Percentiles rank a stretch among this genome's conserved stretches.
Conservation (phyloP, 306 rosid genomes). For the Malus domestica region DNA sequence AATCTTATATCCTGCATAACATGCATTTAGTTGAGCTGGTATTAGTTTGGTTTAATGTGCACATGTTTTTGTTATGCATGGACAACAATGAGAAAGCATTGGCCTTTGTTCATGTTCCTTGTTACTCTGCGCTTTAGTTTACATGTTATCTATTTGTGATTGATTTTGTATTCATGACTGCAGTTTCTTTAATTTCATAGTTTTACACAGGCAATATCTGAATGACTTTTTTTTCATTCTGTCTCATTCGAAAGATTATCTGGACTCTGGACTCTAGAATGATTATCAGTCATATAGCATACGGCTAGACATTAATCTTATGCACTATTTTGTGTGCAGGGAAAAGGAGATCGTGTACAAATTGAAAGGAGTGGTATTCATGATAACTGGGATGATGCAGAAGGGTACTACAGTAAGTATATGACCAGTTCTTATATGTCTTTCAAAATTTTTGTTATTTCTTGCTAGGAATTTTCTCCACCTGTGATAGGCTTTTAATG, state of each 20-base stretch:
- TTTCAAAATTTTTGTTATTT: slow-evolving; percentile 3
- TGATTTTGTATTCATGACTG: neutral
- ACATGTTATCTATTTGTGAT: neutral
- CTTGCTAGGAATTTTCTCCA: neutral
- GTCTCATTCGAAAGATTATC: neutral
- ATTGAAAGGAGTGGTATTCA: slow-evolving; percentile 78
- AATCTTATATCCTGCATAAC: neutral
- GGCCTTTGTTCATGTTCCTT: neutral
- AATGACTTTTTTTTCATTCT: neutral
- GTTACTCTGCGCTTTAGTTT: neutral
- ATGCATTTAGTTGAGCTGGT: neutral
- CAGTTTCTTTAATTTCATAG: neutral
- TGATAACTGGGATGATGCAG: slow-evolving; percentile 99
- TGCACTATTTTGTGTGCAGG: slow-evolving; percentile 33
- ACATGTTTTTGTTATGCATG: neutral
- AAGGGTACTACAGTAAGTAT: slow-evolving; percentile 93
- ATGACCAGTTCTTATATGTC: neutral
- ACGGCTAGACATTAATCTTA: neutral
- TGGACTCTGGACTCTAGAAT: neutral
- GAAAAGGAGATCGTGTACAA: slow-evolving; percentile 61
- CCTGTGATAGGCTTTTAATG: neutral
- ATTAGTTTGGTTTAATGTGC: neutral
- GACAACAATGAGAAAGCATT: neutral
- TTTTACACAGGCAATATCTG: neutral
- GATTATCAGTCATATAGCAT: neutral